phyloP scores from a whole-genome alignment of 2,329 filamentous ascomycete genomes.

The Raffaelea arxii region DNA sequence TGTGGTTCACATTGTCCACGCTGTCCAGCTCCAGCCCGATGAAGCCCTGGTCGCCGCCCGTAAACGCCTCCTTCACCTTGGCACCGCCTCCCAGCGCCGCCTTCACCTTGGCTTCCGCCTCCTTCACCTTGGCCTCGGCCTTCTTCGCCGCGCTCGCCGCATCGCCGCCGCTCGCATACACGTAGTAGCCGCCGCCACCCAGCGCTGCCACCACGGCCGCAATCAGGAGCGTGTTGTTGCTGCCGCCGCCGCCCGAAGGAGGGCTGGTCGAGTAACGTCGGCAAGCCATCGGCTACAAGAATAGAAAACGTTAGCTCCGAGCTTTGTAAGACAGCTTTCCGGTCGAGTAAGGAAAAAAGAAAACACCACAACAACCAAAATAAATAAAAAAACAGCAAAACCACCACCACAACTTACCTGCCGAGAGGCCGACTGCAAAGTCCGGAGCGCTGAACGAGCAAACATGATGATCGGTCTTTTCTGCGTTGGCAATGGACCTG shows the following conservation, averaged over 20 bases:
- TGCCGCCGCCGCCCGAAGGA: slow-evolving; percentile 27
- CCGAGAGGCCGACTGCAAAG: slow-evolving; percentile 51
- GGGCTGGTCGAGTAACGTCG: slow-evolving; percentile 61
- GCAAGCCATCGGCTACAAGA: neutral
- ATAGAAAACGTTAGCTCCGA: slow-evolving; percentile 28
- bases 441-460: slow-evolving; percentile 53
- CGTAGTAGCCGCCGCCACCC: slow-evolving; percentile 47
- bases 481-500: neutral
- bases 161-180: slow-evolving; percentile 32
- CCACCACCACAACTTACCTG: no score
- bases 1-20: slow-evolving; percentile 77
- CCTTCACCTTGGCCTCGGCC: slow-evolving; percentile 40
- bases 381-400: neutral
- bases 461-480: slow-evolving; percentile 46
- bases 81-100: slow-evolving; percentile 19
- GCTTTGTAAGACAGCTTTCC: no score
- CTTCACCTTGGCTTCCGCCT: slow-evolving; percentile 27
- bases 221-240: slow-evolving; percentile 51
- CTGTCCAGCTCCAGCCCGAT: slow-evolving; percentile 70
- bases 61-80: slow-evolving; percentile 45
- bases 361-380: no score
- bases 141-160: neutral
- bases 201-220: slow-evolving; percentile 48
- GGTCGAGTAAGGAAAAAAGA: no score
- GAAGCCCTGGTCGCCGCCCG: slow-evolving; percentile 84